phyloP scores from a whole-genome alignment of 1,139 yeast species.

The Candida neerlandica region DNA sequence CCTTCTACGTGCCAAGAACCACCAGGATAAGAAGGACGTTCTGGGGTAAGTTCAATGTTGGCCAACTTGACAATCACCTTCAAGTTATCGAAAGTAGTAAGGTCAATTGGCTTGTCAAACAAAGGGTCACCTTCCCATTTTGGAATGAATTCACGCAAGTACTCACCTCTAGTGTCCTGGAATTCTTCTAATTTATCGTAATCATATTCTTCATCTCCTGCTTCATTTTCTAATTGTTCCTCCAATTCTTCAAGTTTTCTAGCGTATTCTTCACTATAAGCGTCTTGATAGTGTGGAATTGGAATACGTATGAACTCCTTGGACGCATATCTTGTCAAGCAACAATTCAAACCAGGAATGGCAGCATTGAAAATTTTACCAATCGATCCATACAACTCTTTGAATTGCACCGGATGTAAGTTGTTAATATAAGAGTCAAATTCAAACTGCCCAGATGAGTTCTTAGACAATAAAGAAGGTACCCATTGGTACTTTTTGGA shows the following conservation, averaged over 20 bases:
- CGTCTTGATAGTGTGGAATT: constrained; percentile 19
- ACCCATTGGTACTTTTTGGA: constrained; percentile 37
- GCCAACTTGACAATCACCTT: constrained; percentile 27
- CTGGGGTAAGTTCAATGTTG: constrained; percentile 40
- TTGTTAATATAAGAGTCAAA: constrained; percentile 43
- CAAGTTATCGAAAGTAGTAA: not conserved
- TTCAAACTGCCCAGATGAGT: constrained; percentile 17
- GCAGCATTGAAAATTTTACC: constrained; percentile 30
- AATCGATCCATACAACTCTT: constrained; percentile 30
- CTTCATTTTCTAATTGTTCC: constrained; percentile 12
- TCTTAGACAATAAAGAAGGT: constrained; percentile 24
- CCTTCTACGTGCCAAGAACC: constrained; percentile 46
- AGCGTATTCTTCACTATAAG: constrained; percentile 21
- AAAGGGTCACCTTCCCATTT: too few relatives aligned
- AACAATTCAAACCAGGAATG: constrained; percentile 34
- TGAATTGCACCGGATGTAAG: constrained; percentile 32
- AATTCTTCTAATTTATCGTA: constrained; percentile 13
- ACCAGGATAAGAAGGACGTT: constrained; percentile 39
- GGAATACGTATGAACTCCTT: constrained; percentile 21
- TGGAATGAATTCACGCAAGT: constrained; percentile 17
- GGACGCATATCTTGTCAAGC: constrained; percentile 27
- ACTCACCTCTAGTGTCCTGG: constrained; percentile 14
- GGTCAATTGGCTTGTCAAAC: too few relatives aligned
- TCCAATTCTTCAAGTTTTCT: constrained; percentile 12
- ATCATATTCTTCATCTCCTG: constrained; percentile 11